These are phyloP conservation scores for Yamadazyma blattariae DNA, from an alignment of 1,139 yeast species.

Conservation along the genomic window DNA sequence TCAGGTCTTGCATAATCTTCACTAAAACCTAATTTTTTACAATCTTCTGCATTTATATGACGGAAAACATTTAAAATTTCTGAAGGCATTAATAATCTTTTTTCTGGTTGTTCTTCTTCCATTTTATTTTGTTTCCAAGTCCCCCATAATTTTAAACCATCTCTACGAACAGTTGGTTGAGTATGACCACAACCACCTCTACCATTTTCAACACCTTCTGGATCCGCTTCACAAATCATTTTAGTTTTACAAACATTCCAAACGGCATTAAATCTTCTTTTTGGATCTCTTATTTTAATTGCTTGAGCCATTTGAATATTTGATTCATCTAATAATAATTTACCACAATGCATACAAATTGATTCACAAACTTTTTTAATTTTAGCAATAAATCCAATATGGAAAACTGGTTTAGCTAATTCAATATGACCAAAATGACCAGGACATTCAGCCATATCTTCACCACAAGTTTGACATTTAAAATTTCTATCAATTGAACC, in stretches of 20 bases:
- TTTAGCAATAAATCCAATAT: slow-evolving; percentile 90
- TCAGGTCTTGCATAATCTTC: slow-evolving; percentile 98
- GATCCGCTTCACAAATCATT: slow-evolving; percentile 94
- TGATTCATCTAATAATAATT: slow-evolving; percentile 80
- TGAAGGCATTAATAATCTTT: slow-evolving; percentile 80
- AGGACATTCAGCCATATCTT: slow-evolving; percentile 98
- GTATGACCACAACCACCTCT: slow-evolving; percentile 99
- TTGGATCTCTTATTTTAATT: slow-evolving; percentile 85
- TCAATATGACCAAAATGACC: slow-evolving; percentile 99
- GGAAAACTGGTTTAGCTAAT: slow-evolving; percentile 96
- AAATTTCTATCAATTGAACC: slow-evolving; percentile 97
- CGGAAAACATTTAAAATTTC: slow-evolving; percentile 90
- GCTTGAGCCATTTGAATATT: slow-evolving; percentile 89
- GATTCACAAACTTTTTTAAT: slow-evolving; percentile 95
- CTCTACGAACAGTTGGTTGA: slow-evolving; percentile 94
- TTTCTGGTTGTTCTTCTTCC: slow-evolving; percentile 88
- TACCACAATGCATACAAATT: slow-evolving; percentile 99
- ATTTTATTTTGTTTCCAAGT: slow-evolving; percentile 91
- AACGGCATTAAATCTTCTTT: slow-evolving; percentile 93
- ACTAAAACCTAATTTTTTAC: slow-evolving; percentile 79
- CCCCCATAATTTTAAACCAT: slow-evolving; percentile 94
- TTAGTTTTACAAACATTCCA: slow-evolving; percentile 91
- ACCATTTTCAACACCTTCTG: slow-evolving; percentile 44
- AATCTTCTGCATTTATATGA: slow-evolving; percentile 85
- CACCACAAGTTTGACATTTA: slow-evolving; percentile 98